A percentile compares a stretch with the other conserved stretches of the same genome.
Conservation (phyloP, 768 basidiomycete genomes). For the Cystofilobasidium bisporidii region DNA sequence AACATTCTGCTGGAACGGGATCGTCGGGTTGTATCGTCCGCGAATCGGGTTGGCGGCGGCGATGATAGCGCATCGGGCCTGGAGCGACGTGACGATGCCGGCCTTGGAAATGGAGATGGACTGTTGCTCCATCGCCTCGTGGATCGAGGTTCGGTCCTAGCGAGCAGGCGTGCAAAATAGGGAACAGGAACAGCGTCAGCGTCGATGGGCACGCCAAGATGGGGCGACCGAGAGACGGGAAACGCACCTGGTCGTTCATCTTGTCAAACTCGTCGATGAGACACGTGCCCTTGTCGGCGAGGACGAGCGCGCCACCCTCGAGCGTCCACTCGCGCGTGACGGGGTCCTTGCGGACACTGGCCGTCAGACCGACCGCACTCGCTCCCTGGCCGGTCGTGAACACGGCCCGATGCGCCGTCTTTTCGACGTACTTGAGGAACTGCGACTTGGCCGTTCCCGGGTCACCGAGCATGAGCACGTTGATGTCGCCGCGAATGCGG, state of each 20-base stretch:
- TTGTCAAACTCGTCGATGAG: constrained; percentile 99
- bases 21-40: constrained; percentile 94
- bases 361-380: constrained; percentile 94
- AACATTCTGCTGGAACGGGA: constrained; percentile 96
- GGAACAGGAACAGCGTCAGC: not conserved
- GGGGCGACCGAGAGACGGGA: not conserved
- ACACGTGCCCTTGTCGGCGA: constrained; percentile 96
- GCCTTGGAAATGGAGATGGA: constrained; percentile 98
- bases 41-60: constrained; percentile 97
- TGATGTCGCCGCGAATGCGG: constrained; percentile 94
- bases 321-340: constrained; percentile 97
- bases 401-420: constrained; percentile 93
- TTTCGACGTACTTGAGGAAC: constrained; percentile 97
- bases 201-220: too few species aligned
- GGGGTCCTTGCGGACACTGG: constrained; percentile 97
- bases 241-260: constrained; percentile 68
- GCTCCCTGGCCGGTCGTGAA: constrained; percentile 98
- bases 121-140: constrained; percentile 99
- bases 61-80: constrained; percentile 93
- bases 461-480: constrained; percentile 88
- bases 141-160: constrained; percentile 64
- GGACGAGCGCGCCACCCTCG: constrained; percentile 94
- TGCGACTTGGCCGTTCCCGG: constrained; percentile 99
- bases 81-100: constrained; percentile 94
- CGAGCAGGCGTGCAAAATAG: not conserved